Base-by-base conservation (phyloP, 2,329 filamentous ascomycete genomes). In the Colletotrichum tamarilloi region DNA sequence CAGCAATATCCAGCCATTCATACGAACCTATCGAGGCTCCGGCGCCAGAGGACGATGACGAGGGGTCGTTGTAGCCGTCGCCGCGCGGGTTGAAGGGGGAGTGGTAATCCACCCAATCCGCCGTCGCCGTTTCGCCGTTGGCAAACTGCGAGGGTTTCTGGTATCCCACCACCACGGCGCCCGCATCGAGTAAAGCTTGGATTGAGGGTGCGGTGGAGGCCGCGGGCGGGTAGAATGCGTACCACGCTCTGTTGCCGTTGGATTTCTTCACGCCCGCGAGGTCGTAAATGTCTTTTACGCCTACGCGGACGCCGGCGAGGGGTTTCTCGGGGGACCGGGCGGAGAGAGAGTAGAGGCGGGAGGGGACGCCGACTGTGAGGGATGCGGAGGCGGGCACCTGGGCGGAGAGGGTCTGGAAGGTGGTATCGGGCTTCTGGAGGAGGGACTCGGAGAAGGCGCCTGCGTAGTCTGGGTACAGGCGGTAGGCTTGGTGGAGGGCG, bases 251-350 rank as follows among this genome's bases (percentile, higher is more conserved):
- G 71, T 88, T 91, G 2, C 89, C 89, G 65, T 86, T 85, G 16
- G 84, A 84, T 0, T 87, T 90, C 46, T 84, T 84, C 2, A 91
- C 78, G 2, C 91, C 91, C 1, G 75, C 84, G 52, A 92, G 80
- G 74, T 91, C 84, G 76, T 86, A 90, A 59, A 92, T 89, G 75
- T 93, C 91, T 78, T 93, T 93, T 67, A 92, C 84, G 0, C 86
- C 90, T 0, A 92, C 79, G 22, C 91, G 85, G 4, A 91, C 86
- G 22, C 91, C 91, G 5, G 89, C 87, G 0, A 93, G 82, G 1
- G 90, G 90, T 76, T 89, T 86, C n/a, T 85, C 82, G 0, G 80
- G 76, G 0, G 87, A 89, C 58, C 84, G 86, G 2, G 84, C 87
- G 79, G 84, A 1, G 16, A 42, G 16, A 8, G 38, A 90, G 81